These are phyloP conservation scores for Pythium oligandrum DNA, from an alignment of 352 stramenopile genomes.

Conservation along the genomic window DNA sequence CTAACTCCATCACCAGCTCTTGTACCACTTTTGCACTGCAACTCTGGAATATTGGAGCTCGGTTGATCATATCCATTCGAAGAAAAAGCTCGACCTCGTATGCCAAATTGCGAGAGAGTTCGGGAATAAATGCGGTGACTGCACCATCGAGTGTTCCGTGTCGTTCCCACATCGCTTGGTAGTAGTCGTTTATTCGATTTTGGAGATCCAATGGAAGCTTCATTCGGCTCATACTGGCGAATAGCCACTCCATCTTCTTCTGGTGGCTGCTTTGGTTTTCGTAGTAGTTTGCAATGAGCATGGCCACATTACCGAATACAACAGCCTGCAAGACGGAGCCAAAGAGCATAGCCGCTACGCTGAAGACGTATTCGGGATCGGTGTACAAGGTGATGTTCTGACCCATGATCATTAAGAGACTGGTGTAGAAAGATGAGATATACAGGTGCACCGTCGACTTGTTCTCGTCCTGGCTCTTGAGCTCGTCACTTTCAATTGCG, in stretches of 20 bases:
- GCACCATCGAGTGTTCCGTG: slow-evolving; percentile 76
- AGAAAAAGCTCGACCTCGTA: slow-evolving; percentile 83
- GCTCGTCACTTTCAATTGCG: slow-evolving; percentile 45
- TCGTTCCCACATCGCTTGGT: slow-evolving; percentile 82
- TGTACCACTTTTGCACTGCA: slow-evolving; percentile 81
- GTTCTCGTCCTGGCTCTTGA: slow-evolving; percentile 29
- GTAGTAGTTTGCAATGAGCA: slow-evolving; percentile 84
- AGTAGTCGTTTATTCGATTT: slow-evolving; percentile 84
- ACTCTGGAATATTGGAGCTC: slow-evolving; percentile 75
- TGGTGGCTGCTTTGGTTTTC: slow-evolving; percentile 78
- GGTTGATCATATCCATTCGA: slow-evolving; percentile 87
- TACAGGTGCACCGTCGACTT: slow-evolving; percentile 39
- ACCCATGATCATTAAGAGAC: slow-evolving; percentile 72
- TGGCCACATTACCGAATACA: slow-evolving; percentile 84
- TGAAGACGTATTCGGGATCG: slow-evolving; percentile 74
- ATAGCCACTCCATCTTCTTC: slow-evolving; percentile 87
- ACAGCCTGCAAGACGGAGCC: slow-evolving; percentile 79
- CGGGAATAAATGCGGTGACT: slow-evolving; percentile 70
- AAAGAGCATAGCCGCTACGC: slow-evolving; percentile 60
- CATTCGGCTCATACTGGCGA: slow-evolving; percentile 80
- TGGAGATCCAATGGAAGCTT: slow-evolving; percentile 73
- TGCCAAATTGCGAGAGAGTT: slow-evolving; percentile 73
- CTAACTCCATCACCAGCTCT: slow-evolving; percentile 78
- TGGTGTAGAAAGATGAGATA: slow-evolving; percentile 61
- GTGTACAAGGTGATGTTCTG: slow-evolving; percentile 69